Evolutionary conservation across 139 green algal species (phyloP), one percentile per base, ranked within the genome.

Genomic region (Gonium pectorale): DNA sequence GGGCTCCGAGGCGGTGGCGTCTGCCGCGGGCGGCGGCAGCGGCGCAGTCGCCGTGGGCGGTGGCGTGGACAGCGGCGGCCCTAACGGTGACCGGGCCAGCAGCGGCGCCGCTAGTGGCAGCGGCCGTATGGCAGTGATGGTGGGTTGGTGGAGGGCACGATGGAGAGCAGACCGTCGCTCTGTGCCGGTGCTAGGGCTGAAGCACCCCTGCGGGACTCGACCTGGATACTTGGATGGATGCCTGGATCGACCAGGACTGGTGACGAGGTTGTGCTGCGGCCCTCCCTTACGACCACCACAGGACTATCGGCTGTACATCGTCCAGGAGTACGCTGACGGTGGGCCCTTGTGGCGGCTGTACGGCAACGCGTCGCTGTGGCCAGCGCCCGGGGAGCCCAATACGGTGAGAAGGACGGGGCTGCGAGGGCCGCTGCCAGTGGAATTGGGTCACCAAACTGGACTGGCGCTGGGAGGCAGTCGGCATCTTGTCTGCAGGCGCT

Each of bases 221-320:
- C 31, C 27, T 79, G 44, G 46, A 64, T 79, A 9, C 27, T 79
- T 46, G 70, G 64, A 27, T 6, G 52, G 4, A 29, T 19, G 11
- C 13, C 21, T 22, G 52, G n/a, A n/a, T n/a, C n/a, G n/a, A n/a
- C 17, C 52, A 7, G 27, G 52, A 62, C 4, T 19, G 13, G 17
- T 17, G 29, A n/a, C 64, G 17, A 19, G 3, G 41, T 13, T 6
- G 7, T 41, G 41, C 29, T 29, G 67, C 22, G 37, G 5, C 11
- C 15, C n/a, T 43, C 38, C n/a, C 33, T 2, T 17, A 31, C 67
- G 37, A 29, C 60, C 60, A 24, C 11, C 60, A 22, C 35, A 86
- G 69, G 87, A 83, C 4, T 91, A 81, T 67, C 81, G 86, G 79
- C 71, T 91, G 69, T 85, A 85, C 81, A 86, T 91, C 33, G 70